Conservation (phyloP, 1,139 yeast genomes). For the Blastobotrys aristatus region DNA sequence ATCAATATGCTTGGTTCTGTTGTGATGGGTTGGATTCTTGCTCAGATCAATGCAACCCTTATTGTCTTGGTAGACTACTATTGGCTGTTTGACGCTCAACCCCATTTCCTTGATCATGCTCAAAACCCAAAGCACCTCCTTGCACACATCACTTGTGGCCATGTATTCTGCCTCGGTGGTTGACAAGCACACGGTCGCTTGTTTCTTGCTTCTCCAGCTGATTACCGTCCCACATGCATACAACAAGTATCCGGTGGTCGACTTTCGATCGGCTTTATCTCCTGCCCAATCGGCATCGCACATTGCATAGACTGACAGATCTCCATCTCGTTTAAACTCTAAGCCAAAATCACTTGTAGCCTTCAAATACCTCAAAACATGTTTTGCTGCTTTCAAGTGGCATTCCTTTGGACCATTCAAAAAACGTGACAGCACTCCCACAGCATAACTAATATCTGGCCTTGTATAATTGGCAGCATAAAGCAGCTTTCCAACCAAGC, state of each 20-base stretch:
- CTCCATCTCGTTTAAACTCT: neutral
- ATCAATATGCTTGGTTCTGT: too few relatives aligned
- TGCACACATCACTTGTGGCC: too few relatives aligned
- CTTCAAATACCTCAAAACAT: too few relatives aligned
- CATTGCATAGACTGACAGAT: neutral
- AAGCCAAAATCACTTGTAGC: neutral
- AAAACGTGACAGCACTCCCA: neutral
- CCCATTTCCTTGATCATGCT: too few relatives aligned
- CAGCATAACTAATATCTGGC: neutral
- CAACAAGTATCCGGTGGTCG: neutral
- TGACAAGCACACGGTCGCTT: too few relatives aligned
- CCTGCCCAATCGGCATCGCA: conserved; percentile 2
- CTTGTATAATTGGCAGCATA: neutral
- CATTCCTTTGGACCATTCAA: neutral
- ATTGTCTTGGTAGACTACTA: too few relatives aligned
- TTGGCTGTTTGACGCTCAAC: too few relatives aligned
- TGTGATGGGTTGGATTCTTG: too few relatives aligned
- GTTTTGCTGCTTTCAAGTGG: too few relatives aligned
- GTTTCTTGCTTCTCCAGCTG: neutral
- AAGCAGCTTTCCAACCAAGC: neutral
- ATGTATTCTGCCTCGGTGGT: too few relatives aligned
- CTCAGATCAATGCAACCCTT: too few relatives aligned
- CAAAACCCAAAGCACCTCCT: too few relatives aligned
- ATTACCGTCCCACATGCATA: neutral
- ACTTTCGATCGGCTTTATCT: neutral